Evolutionary conservation across 257 asterid genomes (phyloP).

Genomic region (Dorcoceras hygrometricum): DNA sequence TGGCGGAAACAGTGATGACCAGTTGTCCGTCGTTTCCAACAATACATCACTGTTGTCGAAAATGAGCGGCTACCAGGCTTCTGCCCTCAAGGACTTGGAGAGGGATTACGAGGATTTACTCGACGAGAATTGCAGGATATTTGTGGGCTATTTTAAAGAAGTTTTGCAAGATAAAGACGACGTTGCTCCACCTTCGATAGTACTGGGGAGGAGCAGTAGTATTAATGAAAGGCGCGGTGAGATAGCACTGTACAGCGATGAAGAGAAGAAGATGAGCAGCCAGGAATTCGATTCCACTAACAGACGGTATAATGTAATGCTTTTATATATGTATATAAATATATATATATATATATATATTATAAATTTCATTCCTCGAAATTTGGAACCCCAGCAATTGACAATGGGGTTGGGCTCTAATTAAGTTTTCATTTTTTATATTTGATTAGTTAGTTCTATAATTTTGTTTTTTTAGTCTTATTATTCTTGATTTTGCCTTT

Average conservation of each 20-base stretch:
- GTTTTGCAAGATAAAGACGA: constrained; percentile 32
- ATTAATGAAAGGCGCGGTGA: constrained; percentile 9
- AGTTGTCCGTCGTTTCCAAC: constrained; percentile 26
- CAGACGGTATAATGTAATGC: constrained; percentile 80
- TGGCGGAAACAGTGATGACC: constrained; percentile 37
- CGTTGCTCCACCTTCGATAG: constrained; percentile 36
- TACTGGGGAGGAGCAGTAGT: constrained; percentile 21
- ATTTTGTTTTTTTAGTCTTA: too few species aligned
- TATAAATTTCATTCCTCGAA: too few species aligned
- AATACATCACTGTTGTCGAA: constrained; percentile 38
- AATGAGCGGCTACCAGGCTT: constrained; percentile 55
- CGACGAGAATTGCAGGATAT: constrained; percentile 53
- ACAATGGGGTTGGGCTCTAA: too few species aligned
- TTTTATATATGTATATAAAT: too few species aligned
- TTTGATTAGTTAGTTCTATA: too few species aligned
- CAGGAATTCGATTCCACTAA: constrained; percentile 42
- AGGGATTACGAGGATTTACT: constrained; percentile 52
- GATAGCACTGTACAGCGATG: constrained; percentile 15
- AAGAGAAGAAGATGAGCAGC: constrained; percentile 28
- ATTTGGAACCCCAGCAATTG: too few species aligned
- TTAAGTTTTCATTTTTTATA: too few species aligned
- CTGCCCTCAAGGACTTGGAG: constrained; percentile 54
- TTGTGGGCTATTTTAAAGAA: constrained; percentile 46
- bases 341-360: too few species aligned
- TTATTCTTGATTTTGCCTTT: too few species aligned